Base-by-base conservation (phyloP, 2,329 filamentous ascomycete genomes). In the Aspergillus sergii region DNA sequence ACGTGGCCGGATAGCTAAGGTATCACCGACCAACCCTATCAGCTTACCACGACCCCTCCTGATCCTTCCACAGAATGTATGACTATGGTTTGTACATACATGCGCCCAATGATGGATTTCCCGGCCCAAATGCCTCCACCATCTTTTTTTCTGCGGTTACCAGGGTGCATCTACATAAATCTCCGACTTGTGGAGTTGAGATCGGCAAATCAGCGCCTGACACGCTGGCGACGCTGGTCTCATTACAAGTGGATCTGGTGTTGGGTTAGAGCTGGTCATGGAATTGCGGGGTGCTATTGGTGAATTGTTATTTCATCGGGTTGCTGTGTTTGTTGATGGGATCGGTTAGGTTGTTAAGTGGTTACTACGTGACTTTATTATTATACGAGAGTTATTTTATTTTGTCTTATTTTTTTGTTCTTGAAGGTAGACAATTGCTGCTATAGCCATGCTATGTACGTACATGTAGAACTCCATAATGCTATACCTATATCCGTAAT, bases 201-300 rank as follows among this genome's bases (percentile, higher is more conserved):
- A 16, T 61, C 61, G 61, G 51, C 66, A 66, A 67, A 67, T 67
- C 60, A 67, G 64, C 57, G 41, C 23, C 59, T 63, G 66, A 64
- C 66, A 67, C 66, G 66, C 58, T 45, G 30, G 12, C 43, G 19
- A 54, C 32, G n/a, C 39, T 21, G 39, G 41, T 32, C 51, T 43
- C 45, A 4, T 46, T 46, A 36, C 21, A 46, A 5, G 48, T 57
- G 46, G 23, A 48, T 61, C 32, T 54, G 34, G 9, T 4, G 11
- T 50, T 41, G 4, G 36, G 19, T 21, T 8, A 14, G 23, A 16
- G 21, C n/a, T 43, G 19, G n/a, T 14, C 30, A 59, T 59, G 10
- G 30, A n/a, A 30, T 30, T 23, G 16, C 51, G 23, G 59, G 32
- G 10, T 30, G 50, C 36, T 57, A 48, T 48, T 21, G 32, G 54